Evolutionary conservation across 768 basidiomycete genomes (phyloP).

Genomic region (Strobilomyces dryophilus): DNA sequence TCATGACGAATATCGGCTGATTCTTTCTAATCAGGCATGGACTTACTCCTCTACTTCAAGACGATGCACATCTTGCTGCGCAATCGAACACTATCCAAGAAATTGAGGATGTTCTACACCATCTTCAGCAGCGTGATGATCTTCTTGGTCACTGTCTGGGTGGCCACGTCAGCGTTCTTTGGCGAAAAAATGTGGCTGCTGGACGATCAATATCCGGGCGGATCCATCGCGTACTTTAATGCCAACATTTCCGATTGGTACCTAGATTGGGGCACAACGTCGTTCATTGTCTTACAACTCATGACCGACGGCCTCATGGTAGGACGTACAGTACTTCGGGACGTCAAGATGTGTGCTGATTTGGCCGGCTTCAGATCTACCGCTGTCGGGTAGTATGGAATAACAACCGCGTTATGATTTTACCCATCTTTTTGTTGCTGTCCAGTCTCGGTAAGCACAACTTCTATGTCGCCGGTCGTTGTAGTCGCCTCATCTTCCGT

Average conservation of each 20-base stretch:
- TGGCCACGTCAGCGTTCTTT: not conserved
- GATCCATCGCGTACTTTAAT: conserved; percentile 29
- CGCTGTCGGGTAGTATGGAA: not conserved
- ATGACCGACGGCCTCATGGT: not conserved
- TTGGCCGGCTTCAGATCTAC: not conserved
- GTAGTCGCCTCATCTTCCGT: not conserved
- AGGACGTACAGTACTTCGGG: not conserved
- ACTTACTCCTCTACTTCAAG: not conserved
- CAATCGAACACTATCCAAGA: not conserved
- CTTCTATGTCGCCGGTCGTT: no score
- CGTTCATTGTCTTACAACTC: not conserved
- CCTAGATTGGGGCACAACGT: not conserved
- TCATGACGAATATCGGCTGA: not conserved
- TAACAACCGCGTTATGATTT: not conserved
- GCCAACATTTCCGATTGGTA: conserved; percentile 23
- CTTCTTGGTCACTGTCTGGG: not conserved
- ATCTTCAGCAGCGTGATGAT: not conserved
- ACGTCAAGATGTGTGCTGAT: not conserved
- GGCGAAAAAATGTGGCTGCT: conserved; percentile 31
- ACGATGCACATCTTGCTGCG: not conserved
- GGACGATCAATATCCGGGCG: conserved; percentile 31
- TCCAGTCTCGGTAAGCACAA: not conserved
- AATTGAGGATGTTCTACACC: not conserved
- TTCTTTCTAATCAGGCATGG: not conserved
- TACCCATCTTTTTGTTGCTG: not conserved